A percentile compares a stretch with the other conserved stretches of the same genome.
Evolutionary conservation across 139 green algal species (phyloP).

Genomic region (Coccomyxa sp.): DNA sequence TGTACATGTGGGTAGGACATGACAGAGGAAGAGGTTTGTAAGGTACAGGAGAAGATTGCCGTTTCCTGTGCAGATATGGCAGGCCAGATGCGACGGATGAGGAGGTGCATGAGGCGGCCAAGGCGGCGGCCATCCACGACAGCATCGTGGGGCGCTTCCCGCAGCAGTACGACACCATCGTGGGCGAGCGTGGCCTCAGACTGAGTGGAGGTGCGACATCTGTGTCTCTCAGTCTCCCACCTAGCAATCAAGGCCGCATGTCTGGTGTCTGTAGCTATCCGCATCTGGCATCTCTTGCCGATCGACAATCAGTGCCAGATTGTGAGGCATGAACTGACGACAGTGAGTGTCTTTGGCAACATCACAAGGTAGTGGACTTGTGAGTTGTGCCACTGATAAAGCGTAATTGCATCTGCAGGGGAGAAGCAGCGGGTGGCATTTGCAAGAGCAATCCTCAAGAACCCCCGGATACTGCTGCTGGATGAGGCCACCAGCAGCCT

Average conservation of each 20-base stretch:
- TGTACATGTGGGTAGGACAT: too few relatives aligned
- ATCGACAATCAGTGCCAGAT: too few relatives aligned
- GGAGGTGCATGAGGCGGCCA: conserved; percentile 59
- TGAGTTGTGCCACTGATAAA: background rate
- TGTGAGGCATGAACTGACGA: too few relatives aligned
- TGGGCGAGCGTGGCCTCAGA: conserved; percentile 77
- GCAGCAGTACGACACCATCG: conserved; percentile 73
- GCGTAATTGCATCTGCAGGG: conserved; percentile 12
- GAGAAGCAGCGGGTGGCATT: conserved; percentile 73
- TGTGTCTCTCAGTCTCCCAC: too few relatives aligned
- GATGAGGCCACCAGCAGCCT: conserved; percentile 60
- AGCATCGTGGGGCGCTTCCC: conserved; percentile 53
- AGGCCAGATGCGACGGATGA: conserved; percentile 40
- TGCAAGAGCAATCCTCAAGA: conserved; percentile 55
- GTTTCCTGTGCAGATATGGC: conserved; percentile 58
- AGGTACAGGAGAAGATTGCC: too few relatives aligned
- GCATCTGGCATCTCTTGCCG: too few relatives aligned
- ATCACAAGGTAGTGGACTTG: too few relatives aligned
- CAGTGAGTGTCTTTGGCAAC: too few relatives aligned
- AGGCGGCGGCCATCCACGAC: conserved; percentile 65
- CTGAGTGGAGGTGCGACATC: conserved; percentile 59
- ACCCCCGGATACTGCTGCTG: conserved; percentile 41
- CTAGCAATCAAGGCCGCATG: too few relatives aligned
- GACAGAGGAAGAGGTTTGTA: too few relatives aligned
- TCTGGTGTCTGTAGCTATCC: too few relatives aligned